A percentile compares a stretch with the other conserved stretches of the same genome.
These are phyloP conservation scores for Penicillium corylophilum DNA, from an alignment of 2,329 filamentous ascomycete species.

Conservation along the genomic window DNA sequence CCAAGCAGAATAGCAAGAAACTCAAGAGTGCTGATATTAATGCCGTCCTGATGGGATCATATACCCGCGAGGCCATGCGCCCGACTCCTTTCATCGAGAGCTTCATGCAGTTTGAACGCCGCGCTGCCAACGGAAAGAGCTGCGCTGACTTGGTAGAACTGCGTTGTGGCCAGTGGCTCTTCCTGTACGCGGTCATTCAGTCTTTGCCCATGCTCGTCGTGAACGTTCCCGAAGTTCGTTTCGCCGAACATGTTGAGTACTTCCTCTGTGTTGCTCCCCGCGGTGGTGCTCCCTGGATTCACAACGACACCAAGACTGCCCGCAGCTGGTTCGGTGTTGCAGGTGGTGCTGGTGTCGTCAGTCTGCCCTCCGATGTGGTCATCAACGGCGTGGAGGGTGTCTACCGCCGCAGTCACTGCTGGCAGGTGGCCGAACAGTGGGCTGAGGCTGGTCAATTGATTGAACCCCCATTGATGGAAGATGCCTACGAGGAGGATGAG, in stretches of 20 bases:
- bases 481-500: constrained; percentile 38
- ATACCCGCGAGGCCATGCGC: constrained; percentile 70
- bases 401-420: constrained; percentile 68
- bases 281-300: constrained; percentile 50
- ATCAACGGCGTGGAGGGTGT: constrained; percentile 67
- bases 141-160: constrained; percentile 47
- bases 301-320: constrained; percentile 44
- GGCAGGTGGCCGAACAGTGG: constrained; percentile 65
- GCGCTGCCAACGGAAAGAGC: constrained; percentile 43
- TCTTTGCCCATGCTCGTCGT: constrained; percentile 50
- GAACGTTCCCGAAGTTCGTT: constrained; percentile 48
- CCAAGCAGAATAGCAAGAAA: constrained; percentile 67
- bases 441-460: constrained; percentile 43
- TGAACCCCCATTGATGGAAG: constrained; percentile 33
- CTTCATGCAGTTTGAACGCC: constrained; percentile 50
- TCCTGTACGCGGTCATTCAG: constrained; percentile 52
- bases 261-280: constrained; percentile 52
- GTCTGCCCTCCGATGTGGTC: constrained; percentile 62
- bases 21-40: constrained; percentile 77
- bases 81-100: constrained; percentile 48
- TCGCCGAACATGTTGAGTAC: constrained; percentile 49
- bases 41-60: constrained; percentile 73
- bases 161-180: constrained; percentile 53
- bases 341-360: constrained; percentile 62
- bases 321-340: constrained; percentile 56